A percentile compares a stretch with the other conserved stretches of the same genome.
Conservation (phyloP, 495 filamentous ascomycete genomes). For the Clohesyomyces aquaticus region DNA sequence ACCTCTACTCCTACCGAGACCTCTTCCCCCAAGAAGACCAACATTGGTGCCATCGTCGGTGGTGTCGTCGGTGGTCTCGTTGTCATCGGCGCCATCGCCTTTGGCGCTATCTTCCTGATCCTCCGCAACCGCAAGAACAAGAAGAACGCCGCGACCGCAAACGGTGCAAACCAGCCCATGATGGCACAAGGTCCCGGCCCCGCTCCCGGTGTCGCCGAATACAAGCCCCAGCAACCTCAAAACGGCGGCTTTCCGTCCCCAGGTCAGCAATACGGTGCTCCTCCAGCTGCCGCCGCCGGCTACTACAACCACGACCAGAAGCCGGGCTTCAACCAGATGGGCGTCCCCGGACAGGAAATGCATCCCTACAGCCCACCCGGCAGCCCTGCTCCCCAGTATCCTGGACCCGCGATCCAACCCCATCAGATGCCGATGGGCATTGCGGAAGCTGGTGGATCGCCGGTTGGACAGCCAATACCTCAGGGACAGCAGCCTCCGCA, state of each 20-base stretch:
- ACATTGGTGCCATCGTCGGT: slow-evolving; percentile 36
- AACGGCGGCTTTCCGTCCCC: slow-evolving; percentile 18
- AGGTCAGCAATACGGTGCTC: slow-evolving; percentile 5
- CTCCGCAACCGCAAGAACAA: slow-evolving; percentile 27
- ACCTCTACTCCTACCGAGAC: neutral
- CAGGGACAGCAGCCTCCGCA: slow-evolving; percentile 20
- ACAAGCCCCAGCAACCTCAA: slow-evolving; percentile 36
- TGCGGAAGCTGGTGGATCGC: slow-evolving; percentile 29
- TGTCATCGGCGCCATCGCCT: slow-evolving; percentile 28
- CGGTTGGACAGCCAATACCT: neutral
- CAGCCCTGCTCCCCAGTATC: slow-evolving; percentile 30
- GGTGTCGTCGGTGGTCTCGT: slow-evolving; percentile 35
- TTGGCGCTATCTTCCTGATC: slow-evolving; percentile 28
- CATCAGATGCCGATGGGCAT: slow-evolving; percentile 19
- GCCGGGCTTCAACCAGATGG: slow-evolving; percentile 11
- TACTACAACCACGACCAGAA: slow-evolving; percentile 25
- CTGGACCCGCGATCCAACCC: neutral
- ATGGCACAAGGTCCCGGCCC: slow-evolving; percentile 25
- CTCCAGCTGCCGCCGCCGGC: slow-evolving; percentile 2
- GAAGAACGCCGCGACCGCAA: slow-evolving; percentile 10
- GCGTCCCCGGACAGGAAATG: slow-evolving; percentile 20
- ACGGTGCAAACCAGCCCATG: slow-evolving; percentile 15
- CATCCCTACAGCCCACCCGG: slow-evolving; percentile 21
- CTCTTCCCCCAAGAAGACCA: slow-evolving; percentile 9
- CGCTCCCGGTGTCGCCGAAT: slow-evolving; percentile 35